A percentile compares a stretch with the other conserved stretches of the same genome.
Conservation (phyloP, 768 basidiomycete genomes). For the Suillus brevipes region DNA sequence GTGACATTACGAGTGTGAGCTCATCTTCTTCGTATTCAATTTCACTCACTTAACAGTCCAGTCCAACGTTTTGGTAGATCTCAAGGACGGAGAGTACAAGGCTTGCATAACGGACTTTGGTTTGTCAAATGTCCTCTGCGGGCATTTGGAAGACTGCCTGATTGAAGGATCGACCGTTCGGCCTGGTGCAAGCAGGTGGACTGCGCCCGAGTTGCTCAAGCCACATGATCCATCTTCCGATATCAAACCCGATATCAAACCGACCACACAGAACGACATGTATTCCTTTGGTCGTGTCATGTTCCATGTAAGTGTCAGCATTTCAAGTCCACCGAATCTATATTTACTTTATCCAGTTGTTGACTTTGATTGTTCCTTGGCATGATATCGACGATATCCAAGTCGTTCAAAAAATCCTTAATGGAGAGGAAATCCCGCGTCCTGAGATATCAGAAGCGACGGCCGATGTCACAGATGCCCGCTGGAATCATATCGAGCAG, state of each 20-base stretch:
- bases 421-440: neutral
- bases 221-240: slow-evolving; percentile 15
- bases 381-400: neutral
- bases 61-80: slow-evolving; percentile 21
- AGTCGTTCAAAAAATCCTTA: slow-evolving; percentile 5
- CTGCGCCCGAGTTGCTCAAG: slow-evolving; percentile 25
- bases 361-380: neutral
- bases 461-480: neutral
- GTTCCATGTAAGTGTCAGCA: slow-evolving; percentile 3
- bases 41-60: neutral
- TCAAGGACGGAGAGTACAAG: slow-evolving; percentile 19
- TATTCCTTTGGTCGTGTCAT: slow-evolving; percentile 37
- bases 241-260: slow-evolving; percentile 14
- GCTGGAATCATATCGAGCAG: neutral
- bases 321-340: neutral
- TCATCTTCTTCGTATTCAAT: neutral
- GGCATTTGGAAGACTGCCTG: slow-evolving; percentile 25
- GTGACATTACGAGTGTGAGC: slow-evolving; percentile 18
- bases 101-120: slow-evolving; percentile 48
- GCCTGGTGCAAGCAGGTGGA: slow-evolving; percentile 3
- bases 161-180: slow-evolving; percentile 30
- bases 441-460: neutral
- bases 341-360: neutral
- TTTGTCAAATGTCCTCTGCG: slow-evolving; percentile 38
- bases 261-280: slow-evolving; percentile 36